Percentiles rank a stretch among this genome's conserved stretches.
phyloP scores from a whole-genome alignment of 2,329 filamentous ascomycete species.

The Phaeosphaeria sp. region DNA sequence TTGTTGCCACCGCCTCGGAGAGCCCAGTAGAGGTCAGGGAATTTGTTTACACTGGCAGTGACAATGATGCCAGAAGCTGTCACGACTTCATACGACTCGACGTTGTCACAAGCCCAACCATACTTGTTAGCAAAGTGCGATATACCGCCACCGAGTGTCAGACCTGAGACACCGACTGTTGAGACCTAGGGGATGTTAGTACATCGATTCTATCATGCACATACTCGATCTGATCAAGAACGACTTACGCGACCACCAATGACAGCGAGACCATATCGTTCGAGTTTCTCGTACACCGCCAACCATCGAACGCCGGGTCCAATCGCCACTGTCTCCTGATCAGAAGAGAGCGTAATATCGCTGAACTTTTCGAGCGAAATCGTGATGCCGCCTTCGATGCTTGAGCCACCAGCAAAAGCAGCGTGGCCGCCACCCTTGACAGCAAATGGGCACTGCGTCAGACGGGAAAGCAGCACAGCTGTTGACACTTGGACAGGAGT shows the following conservation, averaged over 20 bases:
- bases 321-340: slow-evolving; percentile 32
- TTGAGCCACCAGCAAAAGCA: slow-evolving; percentile 35
- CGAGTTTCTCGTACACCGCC: slow-evolving; percentile 40
- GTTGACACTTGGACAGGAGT: slow-evolving; percentile 24
- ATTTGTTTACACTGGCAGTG: slow-evolving; percentile 24
- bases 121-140: slow-evolving; percentile 29
- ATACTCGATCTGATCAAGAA: not conserved
- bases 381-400: slow-evolving; percentile 41
- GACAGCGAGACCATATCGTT: slow-evolving; percentile 33
- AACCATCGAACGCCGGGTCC: slow-evolving; percentile 45
- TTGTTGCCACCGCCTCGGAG: slow-evolving; percentile 46
- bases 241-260: slow-evolving; percentile 37
- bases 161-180: slow-evolving; percentile 20
- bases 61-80: slow-evolving; percentile 24
- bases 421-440: slow-evolving; percentile 47
- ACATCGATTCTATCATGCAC: not conserved
- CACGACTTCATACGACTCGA: slow-evolving; percentile 41
- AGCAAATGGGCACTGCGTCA: slow-evolving; percentile 47
- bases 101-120: slow-evolving; percentile 40
- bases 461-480: slow-evolving; percentile 25
- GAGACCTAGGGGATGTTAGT: slow-evolving; percentile 12
- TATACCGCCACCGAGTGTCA: slow-evolving; percentile 32
- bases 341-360: slow-evolving; percentile 21
- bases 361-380: slow-evolving; percentile 36
- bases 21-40: slow-evolving; percentile 48